Evolutionary conservation across 208 protist species (phyloP), one percentile per base, ranked within the genome.

Genomic region (Wallacemonas sp.): DNA sequence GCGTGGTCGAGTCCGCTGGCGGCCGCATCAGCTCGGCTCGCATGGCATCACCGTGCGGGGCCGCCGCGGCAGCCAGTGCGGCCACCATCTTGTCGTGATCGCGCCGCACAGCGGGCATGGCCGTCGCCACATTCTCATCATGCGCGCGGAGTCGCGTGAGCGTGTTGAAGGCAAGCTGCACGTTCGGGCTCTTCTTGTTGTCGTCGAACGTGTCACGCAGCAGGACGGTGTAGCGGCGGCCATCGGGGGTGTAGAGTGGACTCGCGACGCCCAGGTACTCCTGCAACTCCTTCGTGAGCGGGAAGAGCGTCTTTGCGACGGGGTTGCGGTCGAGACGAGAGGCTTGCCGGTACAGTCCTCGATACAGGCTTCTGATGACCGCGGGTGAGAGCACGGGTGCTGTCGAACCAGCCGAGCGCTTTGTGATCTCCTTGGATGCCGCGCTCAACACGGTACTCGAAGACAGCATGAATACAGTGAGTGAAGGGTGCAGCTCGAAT

Each of bases 331-430:
- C 88, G 33, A 94, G 65, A 26, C 71, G 77, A 17, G 38, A 65
- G 14, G 83, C 82, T 48, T 94, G 80, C 1, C 82, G 67, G 61
- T 83, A 87, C 12, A 94, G 74, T 32, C 80, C 77, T 6, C 83
- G 81, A 66, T 94, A 94, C 8, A 94, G 70, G 16, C 82, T 88
- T 17, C 82, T 82, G 30, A 89, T 44, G 2, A 94, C 83, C 33
- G 74, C 76, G 1, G 88, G 84, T 0, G 88, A 79, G 3, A 93
- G 52, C 0, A 70, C 74, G 4, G 87, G 83, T 2, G 77, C 61
- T n/a, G 78, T 77, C 0, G 66, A 65, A 21, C 34, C 24, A 1
- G 29, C 30, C n/a, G n/a, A n/a, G n/a, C 47, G 38, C 64, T 76
- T 80, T 6, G 61, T 44, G 0, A 84, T 26, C n/a, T 71, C 73